Conservation (phyloP, 495 filamentous ascomycete species). For the Penicillium riverlandense region DNA sequence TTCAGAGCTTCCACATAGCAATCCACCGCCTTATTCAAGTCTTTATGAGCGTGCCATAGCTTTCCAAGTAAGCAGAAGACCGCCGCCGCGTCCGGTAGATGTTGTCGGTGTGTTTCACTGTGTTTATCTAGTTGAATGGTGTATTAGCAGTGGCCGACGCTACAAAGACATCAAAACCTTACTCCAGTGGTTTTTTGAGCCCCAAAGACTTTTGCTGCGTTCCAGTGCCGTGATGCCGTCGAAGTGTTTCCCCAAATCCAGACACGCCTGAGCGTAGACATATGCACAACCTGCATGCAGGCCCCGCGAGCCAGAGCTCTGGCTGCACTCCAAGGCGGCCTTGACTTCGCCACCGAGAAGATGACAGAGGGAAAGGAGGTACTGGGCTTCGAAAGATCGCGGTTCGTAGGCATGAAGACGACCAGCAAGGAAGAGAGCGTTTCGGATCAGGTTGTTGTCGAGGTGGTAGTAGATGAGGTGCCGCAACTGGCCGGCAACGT, state of each 20-base stretch:
- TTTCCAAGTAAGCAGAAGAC: conserved; percentile 77
- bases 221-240: conserved; percentile 80
- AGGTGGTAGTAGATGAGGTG: conserved; percentile 88
- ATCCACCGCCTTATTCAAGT: conserved; percentile 71
- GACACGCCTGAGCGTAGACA: conserved; percentile 82
- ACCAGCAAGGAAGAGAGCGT: conserved; percentile 86
- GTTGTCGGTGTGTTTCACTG: conserved; percentile 54
- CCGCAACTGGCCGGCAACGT: conserved; percentile 67
- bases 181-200: conserved; percentile 63
- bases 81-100: conserved; percentile 77
- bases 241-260: conserved; percentile 66
- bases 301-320: conserved; percentile 53
- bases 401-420: conserved; percentile 78
- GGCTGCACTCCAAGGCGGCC: conserved; percentile 65
- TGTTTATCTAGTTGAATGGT: conserved; percentile 47
- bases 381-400: conserved; percentile 67
- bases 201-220: conserved; percentile 63
- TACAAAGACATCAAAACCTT: conserved; percentile 24
- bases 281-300: conserved; percentile 82
- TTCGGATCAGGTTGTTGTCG: conserved; percentile 80
- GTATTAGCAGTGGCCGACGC: neutral
- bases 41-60: conserved; percentile 72
- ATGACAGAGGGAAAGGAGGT: conserved; percentile 78
- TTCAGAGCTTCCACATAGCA: conserved; percentile 85
- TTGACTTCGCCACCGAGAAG: conserved; percentile 72